Percentiles rank a stretch among this genome's conserved stretches.
Conservation (phyloP, 2,329 filamentous ascomycete genomes). For the Trichoderma atrobrunneum region DNA sequence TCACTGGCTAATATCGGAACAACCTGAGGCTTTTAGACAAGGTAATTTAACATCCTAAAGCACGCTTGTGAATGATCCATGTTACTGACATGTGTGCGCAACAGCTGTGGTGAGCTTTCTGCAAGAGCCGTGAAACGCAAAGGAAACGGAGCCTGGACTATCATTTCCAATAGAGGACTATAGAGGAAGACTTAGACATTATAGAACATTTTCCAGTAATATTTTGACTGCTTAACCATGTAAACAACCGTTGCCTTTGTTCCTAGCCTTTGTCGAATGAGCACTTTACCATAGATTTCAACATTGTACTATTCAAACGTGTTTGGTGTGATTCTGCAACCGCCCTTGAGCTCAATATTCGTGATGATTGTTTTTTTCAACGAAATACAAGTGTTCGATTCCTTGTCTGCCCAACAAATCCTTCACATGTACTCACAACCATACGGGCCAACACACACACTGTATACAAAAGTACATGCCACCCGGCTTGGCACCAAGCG, state of each 20-base stretch:
- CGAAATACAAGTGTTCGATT: neutral
- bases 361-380: neutral
- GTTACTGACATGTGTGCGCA: neutral
- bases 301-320: neutral
- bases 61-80: neutral
- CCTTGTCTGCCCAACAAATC: neutral
- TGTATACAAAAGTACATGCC: neutral
- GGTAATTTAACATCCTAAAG: conserved; percentile 44
- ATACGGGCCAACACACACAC: neutral
- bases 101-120: conserved; percentile 7
- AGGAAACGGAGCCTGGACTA: neutral
- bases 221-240: neutral
- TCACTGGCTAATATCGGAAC: conserved; percentile 89
- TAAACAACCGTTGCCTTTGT: neutral
- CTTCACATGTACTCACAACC: neutral
- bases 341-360: neutral
- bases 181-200: neutral
- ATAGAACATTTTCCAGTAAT: neutral
- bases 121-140: neutral
- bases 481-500: neutral
- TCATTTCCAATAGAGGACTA: neutral
- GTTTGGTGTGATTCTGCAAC: neutral
- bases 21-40: conserved; percentile 72
- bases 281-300: neutral
- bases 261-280: neutral